phyloP scores from a whole-genome alignment of 73 alveolate genomes.

The Paramecium caudatum region DNA sequence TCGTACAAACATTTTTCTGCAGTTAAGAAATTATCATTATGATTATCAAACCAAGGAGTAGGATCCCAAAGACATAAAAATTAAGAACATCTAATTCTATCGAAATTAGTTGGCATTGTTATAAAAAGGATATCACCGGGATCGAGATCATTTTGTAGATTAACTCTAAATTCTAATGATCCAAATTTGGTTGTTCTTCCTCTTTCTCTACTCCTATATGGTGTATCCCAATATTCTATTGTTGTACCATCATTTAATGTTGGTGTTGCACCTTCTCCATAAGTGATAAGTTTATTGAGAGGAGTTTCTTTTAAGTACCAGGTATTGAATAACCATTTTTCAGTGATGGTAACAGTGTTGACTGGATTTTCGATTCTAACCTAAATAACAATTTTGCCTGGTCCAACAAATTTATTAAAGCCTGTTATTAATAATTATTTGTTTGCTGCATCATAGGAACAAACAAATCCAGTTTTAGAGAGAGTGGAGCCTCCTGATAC shows the following conservation, averaged over 20 bases:
- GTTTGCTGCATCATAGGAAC: constrained; percentile 35
- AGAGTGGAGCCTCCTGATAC: constrained; percentile 50
- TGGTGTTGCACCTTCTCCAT: constrained; percentile 29
- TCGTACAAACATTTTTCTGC: constrained; percentile 58
- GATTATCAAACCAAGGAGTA: constrained; percentile 66
- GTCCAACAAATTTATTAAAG: constrained; percentile 14
- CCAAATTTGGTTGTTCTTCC: constrained; percentile 48
- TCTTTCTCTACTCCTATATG: constrained; percentile 57
- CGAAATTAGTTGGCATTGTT: constrained; percentile 54
- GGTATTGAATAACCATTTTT: constrained; percentile 48
- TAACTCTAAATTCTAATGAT: constrained; percentile 52
- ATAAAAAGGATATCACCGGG: constrained; percentile 55
- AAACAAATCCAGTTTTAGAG: constrained; percentile 19
- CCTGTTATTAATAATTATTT: constrained; percentile 9
- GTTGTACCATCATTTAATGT: not conserved
- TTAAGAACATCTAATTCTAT: constrained; percentile 48
- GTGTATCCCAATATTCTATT: constrained; percentile 68
- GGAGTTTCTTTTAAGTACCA: constrained; percentile 71
- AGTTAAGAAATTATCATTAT: constrained; percentile 30
- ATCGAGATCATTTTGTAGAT: constrained; percentile 38
- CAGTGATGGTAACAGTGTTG: constrained; percentile 2
- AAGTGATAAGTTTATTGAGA: constrained; percentile 48
- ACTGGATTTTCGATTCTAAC: constrained; percentile 70
- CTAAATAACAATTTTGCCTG: constrained; percentile 8
- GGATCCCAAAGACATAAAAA: constrained; percentile 69